Conservation (phyloP, 2,329 filamentous ascomycete species). For the Aspergillus sp. region DNA sequence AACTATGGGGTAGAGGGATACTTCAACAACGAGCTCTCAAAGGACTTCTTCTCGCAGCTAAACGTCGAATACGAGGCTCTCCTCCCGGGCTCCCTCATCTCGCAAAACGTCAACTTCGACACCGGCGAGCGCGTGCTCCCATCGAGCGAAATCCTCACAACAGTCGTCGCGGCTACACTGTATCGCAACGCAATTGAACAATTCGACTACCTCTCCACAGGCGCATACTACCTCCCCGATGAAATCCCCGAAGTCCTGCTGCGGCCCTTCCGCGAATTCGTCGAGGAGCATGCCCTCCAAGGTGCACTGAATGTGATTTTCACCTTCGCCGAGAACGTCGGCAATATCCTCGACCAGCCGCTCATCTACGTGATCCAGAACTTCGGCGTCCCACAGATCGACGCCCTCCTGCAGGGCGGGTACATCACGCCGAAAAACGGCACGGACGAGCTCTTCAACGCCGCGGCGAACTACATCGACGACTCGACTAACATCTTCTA, state of each 20-base stretch:
- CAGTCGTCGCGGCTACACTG: neutral
- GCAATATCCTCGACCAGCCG: constrained; percentile 14
- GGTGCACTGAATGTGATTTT: constrained; percentile 5
- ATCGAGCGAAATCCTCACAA: neutral
- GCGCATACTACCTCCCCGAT: constrained; percentile 40
- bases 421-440: constrained; percentile 22
- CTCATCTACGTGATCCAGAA: constrained; percentile 9
- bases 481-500: constrained; percentile 29
- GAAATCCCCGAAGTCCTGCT: constrained; percentile 21
- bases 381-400: constrained; percentile 13
- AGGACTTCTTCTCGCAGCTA: constrained; percentile 29
- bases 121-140: constrained; percentile 15
- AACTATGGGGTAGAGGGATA: constrained; percentile 36
- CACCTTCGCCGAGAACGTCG: constrained; percentile 13
- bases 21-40: constrained; percentile 32
- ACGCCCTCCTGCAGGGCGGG: constrained; percentile 20
- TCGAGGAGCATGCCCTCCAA: constrained; percentile 13
- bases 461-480: constrained; percentile 19
- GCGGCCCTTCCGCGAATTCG: constrained; percentile 20
- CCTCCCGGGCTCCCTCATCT: constrained; percentile 17
- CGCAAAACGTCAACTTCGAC: constrained; percentile 30
- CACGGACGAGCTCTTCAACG: constrained; percentile 17
- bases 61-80: constrained; percentile 23
- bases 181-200: constrained; percentile 15
- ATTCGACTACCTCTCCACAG: constrained; percentile 9